These are phyloP conservation scores for Glycine soja DNA, from an alignment of 306 rosid genomes.

Conservation along the genomic window DNA sequence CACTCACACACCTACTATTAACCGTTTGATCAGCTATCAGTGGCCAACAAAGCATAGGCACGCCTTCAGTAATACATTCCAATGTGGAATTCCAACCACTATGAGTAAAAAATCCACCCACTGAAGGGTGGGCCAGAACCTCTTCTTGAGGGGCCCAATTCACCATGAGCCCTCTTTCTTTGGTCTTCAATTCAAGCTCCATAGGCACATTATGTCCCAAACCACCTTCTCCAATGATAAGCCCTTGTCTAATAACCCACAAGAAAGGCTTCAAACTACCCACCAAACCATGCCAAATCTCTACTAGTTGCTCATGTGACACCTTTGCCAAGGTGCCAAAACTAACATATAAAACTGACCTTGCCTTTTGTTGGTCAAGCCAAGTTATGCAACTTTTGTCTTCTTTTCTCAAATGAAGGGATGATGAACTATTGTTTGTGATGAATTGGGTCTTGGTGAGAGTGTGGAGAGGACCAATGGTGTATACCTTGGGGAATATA, in stretches of 20 bases:
- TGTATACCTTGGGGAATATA: conserved; percentile 35
- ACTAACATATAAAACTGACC: conserved; percentile 43
- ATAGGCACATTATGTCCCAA: background rate
- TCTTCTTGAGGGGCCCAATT: conserved; percentile 55
- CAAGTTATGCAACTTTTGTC: conserved; percentile 43
- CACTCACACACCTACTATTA: conserved; percentile 51
- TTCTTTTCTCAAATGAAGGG: background rate
- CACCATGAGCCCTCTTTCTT: conserved; percentile 48
- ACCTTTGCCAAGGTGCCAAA: conserved; percentile 35
- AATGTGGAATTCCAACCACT: conserved; percentile 56
- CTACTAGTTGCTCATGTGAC: conserved; percentile 21
- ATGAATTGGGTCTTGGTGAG: background rate
- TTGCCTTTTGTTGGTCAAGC: conserved; percentile 35
- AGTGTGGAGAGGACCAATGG: conserved; percentile 38
- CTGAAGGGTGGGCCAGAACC: conserved; percentile 47
- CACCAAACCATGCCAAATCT: conserved; percentile 46
- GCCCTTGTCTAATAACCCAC: conserved; percentile 23
- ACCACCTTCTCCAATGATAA: background rate
- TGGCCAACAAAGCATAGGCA: conserved; percentile 57
- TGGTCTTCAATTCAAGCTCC: conserved; percentile 42
- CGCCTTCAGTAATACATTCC: conserved; percentile 48
- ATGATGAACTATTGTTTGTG: background rate
- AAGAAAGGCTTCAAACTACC: conserved; percentile 31
- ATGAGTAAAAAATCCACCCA: conserved; percentile 55
- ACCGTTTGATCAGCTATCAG: conserved; percentile 30